These are phyloP conservation scores for Paulownia fortunei DNA, from an alignment of 257 asterid species.

Conservation along the genomic window DNA sequence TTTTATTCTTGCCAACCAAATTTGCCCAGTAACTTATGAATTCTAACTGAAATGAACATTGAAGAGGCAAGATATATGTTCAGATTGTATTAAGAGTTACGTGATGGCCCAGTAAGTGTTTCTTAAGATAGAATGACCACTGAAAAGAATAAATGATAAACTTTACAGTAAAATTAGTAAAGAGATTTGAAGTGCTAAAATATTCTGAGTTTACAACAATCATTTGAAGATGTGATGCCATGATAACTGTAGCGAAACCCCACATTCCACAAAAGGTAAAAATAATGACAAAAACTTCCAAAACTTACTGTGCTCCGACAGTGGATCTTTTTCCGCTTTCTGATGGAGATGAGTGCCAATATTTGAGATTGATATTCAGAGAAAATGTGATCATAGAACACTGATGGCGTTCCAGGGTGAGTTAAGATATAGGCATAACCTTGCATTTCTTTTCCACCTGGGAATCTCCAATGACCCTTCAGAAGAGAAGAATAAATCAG, in stretches of 20 bases:
- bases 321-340: slow-evolving; percentile 74
- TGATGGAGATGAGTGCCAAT: slow-evolving; percentile 61
- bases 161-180: not conserved
- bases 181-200: not conserved
- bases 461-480: slow-evolving; percentile 99
- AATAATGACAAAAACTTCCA: not conserved
- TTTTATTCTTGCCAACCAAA: not conserved
- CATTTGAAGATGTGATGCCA: slow-evolving; percentile 14
- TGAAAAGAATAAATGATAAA: not conserved
- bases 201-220: not conserved
- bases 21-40: not conserved
- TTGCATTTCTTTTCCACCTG: slow-evolving; percentile 97
- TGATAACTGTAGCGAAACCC: slow-evolving; percentile 14
- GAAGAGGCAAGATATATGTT: not conserved
- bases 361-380: slow-evolving; percentile 61
- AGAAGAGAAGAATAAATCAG: slow-evolving; percentile 32
- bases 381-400: slow-evolving; percentile 89
- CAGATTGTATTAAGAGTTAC: not conserved
- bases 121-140: not conserved
- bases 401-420: slow-evolving; percentile 95
- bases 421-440: slow-evolving; percentile 94
- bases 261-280: not conserved
- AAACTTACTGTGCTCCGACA: slow-evolving; percentile 90
- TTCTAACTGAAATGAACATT: not conserved
- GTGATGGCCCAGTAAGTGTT: not conserved